Base-by-base conservation (phyloP, 2,329 filamentous ascomycete genomes). In the Aspergillus bombycis region DNA sequence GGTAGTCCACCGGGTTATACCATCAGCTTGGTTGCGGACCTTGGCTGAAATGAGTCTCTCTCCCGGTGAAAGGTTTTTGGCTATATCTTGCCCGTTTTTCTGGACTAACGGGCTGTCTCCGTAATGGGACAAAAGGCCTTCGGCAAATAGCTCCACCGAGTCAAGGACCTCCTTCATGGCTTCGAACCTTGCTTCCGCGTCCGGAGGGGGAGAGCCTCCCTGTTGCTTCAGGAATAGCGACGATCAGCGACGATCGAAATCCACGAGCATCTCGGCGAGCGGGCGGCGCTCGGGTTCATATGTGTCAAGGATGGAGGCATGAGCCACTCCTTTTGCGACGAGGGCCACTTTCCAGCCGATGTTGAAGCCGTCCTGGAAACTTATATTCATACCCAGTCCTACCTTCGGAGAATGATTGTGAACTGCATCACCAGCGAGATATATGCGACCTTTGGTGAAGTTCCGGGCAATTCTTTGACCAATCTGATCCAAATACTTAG, bases 191-290 rank as follows among this genome's bases (percentile, higher is more conserved):
- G 48, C 28, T 14, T 60, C 21, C 7, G 28, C 30, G 12, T 38
- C 34, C 36, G 34, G 23, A 41, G 21, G 23, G 14, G 7, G 16
- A 3, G 23, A 23, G 1, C 45, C 30, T 11, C 11, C 34, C 21
- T 56, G 59, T n/a, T 57, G 30, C 16, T 57, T 56, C 21, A 55
- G 28, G 14, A 65, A 65, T 11, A 62, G 41, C 7, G 60, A 43
- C 10, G 54, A 58, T 45, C 55, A 62, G 43, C 43, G 57, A 61
- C 85, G 84, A 69, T 89, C 87, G 63, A 89, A 87, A 8, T 83
- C 80, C 65, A 92, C 91, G 0, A 92, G 82, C 52, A 89, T 85
- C 63, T 88, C 80, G 0, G 89, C 90, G 2, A 91, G 84, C 16
- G 79, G 81, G 9, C 84, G 82, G 1, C 88, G 79, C 68, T 86